Base-by-base conservation (phyloP, 345 rosid genomes). In the Sonneratia alba region DNA sequence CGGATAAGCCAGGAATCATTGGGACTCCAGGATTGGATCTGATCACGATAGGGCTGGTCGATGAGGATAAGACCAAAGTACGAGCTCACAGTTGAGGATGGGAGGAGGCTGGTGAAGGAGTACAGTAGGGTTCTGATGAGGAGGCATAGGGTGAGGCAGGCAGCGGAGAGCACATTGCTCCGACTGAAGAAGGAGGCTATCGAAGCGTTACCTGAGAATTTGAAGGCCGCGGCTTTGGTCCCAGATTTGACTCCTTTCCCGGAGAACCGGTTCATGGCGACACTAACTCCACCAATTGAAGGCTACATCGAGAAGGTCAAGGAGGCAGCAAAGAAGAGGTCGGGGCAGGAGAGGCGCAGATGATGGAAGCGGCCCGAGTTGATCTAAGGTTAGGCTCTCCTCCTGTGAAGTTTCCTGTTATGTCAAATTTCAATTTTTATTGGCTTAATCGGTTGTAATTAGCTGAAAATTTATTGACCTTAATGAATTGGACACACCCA, bases 271-370 rank as follows among this genome's bases (percentile, higher is more conserved):
- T 87, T 86, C 69, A 87, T 90, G 97, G 93, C 97, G 0, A 85
- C 97, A 1, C 85, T 95, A 70, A 92, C 97, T n/a, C 97, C 97
- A 4, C 97, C 99, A 6, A 95, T 92, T 79, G 96, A 92, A 80
- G 97, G 97, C 65, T 92, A 95, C 72, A 86, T 87, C 43, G 92
- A 95, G 75, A 87, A 89, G 85, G 84, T 95, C 27, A 87, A 76
- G 76, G 99, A 92, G 72, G 99, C 99, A 0, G 84, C 97, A 0
- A 86, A 71, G 88, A 77, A 82, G 79, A 84, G 90, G 61, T 79
- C 91, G 1, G 83, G 86, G 32, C 87, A 79, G 76, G 89, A 90
- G 83, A 94, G 91, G 87, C 79, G 88, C 73, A 89, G 98, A 83
- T 94, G 84, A 89, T 73, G 63, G 18, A 3, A 32, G 36, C 13